phyloP scores from a whole-genome alignment of 768 basidiomycete species.

The Russula lepida region DNA sequence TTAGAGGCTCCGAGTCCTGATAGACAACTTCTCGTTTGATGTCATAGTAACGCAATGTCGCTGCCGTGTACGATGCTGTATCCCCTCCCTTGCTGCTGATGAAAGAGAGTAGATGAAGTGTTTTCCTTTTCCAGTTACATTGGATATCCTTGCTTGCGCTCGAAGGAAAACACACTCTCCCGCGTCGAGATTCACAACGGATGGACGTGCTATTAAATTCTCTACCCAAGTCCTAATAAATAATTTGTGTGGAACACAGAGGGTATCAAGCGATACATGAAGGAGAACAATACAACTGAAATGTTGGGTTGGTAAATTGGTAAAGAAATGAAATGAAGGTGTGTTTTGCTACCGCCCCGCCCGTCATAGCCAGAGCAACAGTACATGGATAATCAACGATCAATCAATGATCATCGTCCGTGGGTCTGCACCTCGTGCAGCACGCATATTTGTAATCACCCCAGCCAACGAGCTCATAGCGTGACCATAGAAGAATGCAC shows the following conservation, averaged over 20 bases:
- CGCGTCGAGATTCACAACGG: background rate
- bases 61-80: no score
- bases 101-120: background rate
- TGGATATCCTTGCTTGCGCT: no score
- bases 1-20: no score
- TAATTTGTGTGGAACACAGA: background rate
- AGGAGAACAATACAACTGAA: no score
- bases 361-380: no score
- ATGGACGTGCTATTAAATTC: background rate
- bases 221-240: background rate
- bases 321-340: background rate
- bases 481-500: slow-evolving; percentile 34
- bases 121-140: background rate
- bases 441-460: slow-evolving; percentile 33
- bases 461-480: slow-evolving; percentile 34
- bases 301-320: no score
- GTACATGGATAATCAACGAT: no score
- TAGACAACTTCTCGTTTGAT: no score
- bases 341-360: background rate
- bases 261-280: background rate
- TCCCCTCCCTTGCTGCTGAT: no score
- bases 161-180: background rate
- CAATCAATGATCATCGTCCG: slow-evolving; percentile 30
- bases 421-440: slow-evolving; percentile 32
- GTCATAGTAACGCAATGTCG: no score